Conservation (phyloP, 345 rosid species). For the Diplotaxis tenuifolia region DNA sequence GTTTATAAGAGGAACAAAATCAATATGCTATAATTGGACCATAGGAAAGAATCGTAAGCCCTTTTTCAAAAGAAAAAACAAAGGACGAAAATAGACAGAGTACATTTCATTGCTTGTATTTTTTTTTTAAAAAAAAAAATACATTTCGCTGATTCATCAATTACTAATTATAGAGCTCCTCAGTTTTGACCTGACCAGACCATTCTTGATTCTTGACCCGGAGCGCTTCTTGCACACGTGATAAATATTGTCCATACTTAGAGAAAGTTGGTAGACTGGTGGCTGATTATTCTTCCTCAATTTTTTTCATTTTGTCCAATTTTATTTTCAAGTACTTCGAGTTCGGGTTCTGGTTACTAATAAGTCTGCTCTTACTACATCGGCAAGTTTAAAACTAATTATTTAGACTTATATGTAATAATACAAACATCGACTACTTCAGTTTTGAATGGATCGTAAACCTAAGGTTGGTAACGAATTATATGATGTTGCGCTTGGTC, state of each 20-base stretch:
- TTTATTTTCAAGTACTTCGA: not conserved
- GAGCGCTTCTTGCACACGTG: constrained; percentile 28
- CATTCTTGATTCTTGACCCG: constrained; percentile 2
- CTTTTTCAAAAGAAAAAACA: too few species aligned
- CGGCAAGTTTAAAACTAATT: not conserved
- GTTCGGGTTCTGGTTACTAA: not conserved
- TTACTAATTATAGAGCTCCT: not conserved
- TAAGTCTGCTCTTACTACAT: not conserved
- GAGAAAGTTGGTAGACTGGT: constrained; percentile 33
- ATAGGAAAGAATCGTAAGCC: too few species aligned
- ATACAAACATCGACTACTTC: not conserved
- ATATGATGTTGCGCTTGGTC: constrained; percentile 2
- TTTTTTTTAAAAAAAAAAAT: not conserved
- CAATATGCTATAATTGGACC: not conserved
- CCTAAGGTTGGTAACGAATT: not conserved
- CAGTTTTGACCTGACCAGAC: constrained; percentile 24
- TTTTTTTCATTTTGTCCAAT: not conserved
- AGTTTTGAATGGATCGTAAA: not conserved
- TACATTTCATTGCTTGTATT: not conserved
- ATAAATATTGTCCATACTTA: constrained; percentile 14
- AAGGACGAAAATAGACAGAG: not conserved
- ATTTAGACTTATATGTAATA: not conserved
- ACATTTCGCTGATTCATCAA: not conserved
- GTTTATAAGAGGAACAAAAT: not conserved
- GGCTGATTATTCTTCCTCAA: not conserved